A percentile compares a stretch with the other conserved stretches of the same genome.
phyloP scores from a whole-genome alignment of 495 filamentous ascomycete genomes.

The Cercophora scortea region DNA sequence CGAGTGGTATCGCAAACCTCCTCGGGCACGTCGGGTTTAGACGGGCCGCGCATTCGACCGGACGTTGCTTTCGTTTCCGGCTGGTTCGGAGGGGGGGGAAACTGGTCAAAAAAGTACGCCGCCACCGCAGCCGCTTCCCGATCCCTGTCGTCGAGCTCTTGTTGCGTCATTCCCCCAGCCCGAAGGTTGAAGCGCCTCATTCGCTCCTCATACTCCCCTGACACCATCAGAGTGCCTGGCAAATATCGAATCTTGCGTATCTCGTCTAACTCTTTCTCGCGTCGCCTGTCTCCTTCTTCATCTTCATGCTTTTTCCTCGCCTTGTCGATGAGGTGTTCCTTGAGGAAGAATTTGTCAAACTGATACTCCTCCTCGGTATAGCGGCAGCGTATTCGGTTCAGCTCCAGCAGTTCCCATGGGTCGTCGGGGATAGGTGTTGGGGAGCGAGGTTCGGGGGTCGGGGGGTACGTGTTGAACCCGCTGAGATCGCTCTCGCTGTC shows the following conservation, averaged over 20 bases:
- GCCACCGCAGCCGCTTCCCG: neutral
- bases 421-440: neutral
- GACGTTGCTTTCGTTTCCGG: no score
- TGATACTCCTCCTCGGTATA: conserved; percentile 3
- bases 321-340: neutral
- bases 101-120: neutral
- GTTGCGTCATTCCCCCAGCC: conserved; percentile 1
- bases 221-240: neutral
- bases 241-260: conserved; percentile 1
- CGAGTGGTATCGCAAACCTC: no score
- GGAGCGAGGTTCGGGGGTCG: conserved; percentile 2
- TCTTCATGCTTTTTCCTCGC: conserved; percentile 2
- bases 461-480: conserved; percentile 2
- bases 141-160: conserved; percentile 5
- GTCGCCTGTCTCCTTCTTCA: conserved; percentile 3
- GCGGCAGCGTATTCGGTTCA: conserved; percentile 1
- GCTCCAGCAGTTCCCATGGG: conserved; percentile 8
- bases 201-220: neutral
- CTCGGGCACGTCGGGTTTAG: no score
- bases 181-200: conserved; percentile 1
- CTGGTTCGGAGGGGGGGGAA: neutral
- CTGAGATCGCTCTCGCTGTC: conserved; percentile 3
- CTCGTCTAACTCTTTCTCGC: conserved; percentile 1
- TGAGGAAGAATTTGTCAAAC: conserved; percentile 1
- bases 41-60: no score